Conservation (phyloP, 2,329 filamentous ascomycete species). For the Pseudogymnoascus sp. region DNA sequence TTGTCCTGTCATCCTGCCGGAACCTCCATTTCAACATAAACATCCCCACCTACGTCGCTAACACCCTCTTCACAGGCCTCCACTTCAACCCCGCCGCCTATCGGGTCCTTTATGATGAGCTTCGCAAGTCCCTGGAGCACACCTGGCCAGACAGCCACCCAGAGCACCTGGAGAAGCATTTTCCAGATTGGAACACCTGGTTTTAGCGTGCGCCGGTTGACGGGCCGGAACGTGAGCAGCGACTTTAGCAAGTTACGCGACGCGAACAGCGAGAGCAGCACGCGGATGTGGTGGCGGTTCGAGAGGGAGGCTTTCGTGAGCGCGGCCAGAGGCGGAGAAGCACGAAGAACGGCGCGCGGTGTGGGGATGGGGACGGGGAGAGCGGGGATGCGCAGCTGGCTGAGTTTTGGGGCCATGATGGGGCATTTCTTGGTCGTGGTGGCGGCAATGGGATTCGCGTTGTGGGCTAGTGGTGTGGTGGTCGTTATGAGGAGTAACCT, state of each 20-base stretch:
- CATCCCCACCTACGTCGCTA: constrained; percentile 29
- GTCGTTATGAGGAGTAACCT: neutral
- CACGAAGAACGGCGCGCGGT: neutral
- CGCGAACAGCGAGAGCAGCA: constrained; percentile 3
- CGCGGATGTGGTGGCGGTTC: neutral
- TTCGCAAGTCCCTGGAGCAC: constrained; percentile 40
- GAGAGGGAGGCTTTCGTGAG: constrained; percentile 7
- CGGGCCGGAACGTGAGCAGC: constrained; percentile 1
- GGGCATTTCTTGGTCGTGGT: neutral
- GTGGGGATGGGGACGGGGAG: neutral
- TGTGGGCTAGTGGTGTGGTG: neutral
- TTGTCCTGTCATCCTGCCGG: constrained; percentile 36
- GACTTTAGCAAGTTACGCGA: constrained; percentile 2
- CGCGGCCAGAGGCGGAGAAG: neutral
- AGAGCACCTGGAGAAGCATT: constrained; percentile 7
- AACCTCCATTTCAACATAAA: constrained; percentile 39
- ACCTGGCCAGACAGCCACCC: constrained; percentile 30
- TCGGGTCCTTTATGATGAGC: constrained; percentile 40
- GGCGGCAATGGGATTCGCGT: neutral
- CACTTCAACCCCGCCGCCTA: constrained; percentile 49
- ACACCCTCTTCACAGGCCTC: constrained; percentile 48
- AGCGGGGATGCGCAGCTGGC: neutral
- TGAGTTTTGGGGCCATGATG: neutral
- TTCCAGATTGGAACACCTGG: constrained; percentile 8
- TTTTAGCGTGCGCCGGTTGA: constrained; percentile 1